Percentiles rank a stretch among this genome's conserved stretches.
Evolutionary conservation across 768 basidiomycete species (phyloP).

Genomic region (Mycena vulgaris): DNA sequence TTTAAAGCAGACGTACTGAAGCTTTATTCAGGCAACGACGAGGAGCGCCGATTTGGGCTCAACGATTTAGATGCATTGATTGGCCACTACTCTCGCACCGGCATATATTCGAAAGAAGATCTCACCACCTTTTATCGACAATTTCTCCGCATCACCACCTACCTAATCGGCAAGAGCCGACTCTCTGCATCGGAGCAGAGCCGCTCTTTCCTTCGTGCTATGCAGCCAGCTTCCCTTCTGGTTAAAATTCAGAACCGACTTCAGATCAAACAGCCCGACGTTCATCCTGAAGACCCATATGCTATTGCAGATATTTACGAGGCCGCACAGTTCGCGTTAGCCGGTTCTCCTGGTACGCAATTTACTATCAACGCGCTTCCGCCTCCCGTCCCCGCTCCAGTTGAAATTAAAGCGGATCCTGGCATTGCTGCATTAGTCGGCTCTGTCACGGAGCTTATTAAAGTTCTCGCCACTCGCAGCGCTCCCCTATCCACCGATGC

Average conservation of each 20-base stretch:
- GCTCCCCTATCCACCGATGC: no score
- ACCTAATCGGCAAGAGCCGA: slow-evolving; percentile 36
- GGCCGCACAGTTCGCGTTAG: slow-evolving; percentile 40
- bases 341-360: slow-evolving; percentile 16
- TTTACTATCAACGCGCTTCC: no score
- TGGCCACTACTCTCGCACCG: slow-evolving; percentile 34
- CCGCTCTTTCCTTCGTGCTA: slow-evolving; percentile 38
- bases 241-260: slow-evolving; percentile 33
- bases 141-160: slow-evolving; percentile 42
- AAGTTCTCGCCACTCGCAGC: slow-evolving; percentile 11
- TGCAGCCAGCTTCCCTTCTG: slow-evolving; percentile 26
- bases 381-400: not conserved
- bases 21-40: slow-evolving; percentile 43
- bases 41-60: slow-evolving; percentile 36
- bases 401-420: slow-evolving; percentile 24
- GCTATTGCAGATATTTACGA: slow-evolving; percentile 37
- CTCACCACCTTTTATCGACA: slow-evolving; percentile 40
- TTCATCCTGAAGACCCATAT: slow-evolving; percentile 45
- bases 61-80: slow-evolving; percentile 44
- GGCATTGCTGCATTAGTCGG: slow-evolving; percentile 22
- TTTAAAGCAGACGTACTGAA: slow-evolving; percentile 43
- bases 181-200: slow-evolving; percentile 40
- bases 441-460: slow-evolving; percentile 14
- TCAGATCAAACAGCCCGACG: slow-evolving; percentile 40
- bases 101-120: slow-evolving; percentile 36